Evolutionary conservation across 768 basidiomycete species (phyloP), one percentile per base, ranked within the genome.

Genomic region (Coprinopsis sp.): DNA sequence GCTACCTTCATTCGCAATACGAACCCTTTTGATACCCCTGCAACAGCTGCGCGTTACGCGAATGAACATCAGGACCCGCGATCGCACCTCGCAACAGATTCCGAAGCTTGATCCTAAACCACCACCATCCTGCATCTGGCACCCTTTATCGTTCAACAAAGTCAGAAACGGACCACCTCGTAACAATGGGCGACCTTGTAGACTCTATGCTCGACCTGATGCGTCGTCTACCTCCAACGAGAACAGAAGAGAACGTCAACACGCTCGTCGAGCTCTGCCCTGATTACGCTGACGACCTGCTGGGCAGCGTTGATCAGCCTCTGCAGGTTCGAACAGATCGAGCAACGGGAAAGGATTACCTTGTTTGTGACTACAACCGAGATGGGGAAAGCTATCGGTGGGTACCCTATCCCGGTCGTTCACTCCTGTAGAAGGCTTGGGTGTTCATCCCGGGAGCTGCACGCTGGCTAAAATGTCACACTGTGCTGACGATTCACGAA

Each of bases 151-250:
- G 21, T 10, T 19, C 44, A 7, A 6, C 25, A n/a, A n/a, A n/a
- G n/a, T n/a, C 42, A 45, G 8, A 11, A 39, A 25, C 44, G 21
- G 10, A n/a, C n/a, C n/a, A n/a, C n/a, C n/a, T n/a, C 14, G 24
- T 7, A 34, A 65, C 41, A 54, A 87, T 86, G 86, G 72, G 74
- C 38, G 90, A 92, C 65, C 73, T 86, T 49, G 79, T 92, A 37
- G 90, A 93, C 59, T 87, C 90, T 46, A 92, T 95, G 83, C 83
- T 98, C 31, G 95, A 98, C 70, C 79, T 97, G 38, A 87, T 94
- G 79, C 81, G 96, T 44, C 86, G 96, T 13, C 78, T 98, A n/a
- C 96, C 96, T 6, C 95, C 96, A 3, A 88, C 84, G 6, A 72
- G 82, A 16, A 86, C 93, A 37, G 85, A 92, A 60, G 81, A 88